Conservation (phyloP, 306 rosid species). For the Pterocarpus santalinus region DNA sequence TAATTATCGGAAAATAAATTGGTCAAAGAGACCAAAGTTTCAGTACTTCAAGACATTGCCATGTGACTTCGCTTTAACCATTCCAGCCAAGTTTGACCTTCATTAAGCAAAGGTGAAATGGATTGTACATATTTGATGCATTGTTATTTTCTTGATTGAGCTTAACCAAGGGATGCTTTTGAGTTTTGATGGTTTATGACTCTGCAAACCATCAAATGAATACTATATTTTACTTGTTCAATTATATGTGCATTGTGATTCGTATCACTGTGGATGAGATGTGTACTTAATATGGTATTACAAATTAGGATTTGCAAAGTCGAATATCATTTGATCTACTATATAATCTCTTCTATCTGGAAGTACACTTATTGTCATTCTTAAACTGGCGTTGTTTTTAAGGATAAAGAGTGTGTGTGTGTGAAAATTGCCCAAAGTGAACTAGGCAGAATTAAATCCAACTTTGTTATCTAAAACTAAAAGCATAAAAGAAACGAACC, state of each 20-base stretch:
- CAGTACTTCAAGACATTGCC: background rate
- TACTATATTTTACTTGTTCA: too few relatives aligned
- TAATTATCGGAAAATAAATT: background rate
- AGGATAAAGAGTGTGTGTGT: too few relatives aligned
- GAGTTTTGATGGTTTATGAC: too few relatives aligned
- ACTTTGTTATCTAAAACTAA: slow-evolving; percentile 7
- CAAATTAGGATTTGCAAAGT: too few relatives aligned
- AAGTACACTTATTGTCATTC: background rate
- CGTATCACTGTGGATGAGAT: too few relatives aligned
- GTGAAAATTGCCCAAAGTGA: slow-evolving; percentile 4
- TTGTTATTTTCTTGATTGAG: too few relatives aligned
- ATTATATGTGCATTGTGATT: too few relatives aligned
- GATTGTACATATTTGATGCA: background rate
- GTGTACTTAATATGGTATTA: too few relatives aligned
- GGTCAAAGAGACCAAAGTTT: background rate
- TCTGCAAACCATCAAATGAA: too few relatives aligned
- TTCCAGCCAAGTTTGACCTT: background rate
- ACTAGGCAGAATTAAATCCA: background rate
- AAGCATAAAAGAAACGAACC: background rate
- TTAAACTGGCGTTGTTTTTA: background rate
- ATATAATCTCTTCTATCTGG: too few relatives aligned
- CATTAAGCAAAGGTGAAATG: background rate
- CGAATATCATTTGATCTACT: background rate
- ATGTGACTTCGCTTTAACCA: background rate
- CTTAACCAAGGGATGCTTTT: too few relatives aligned